Evolutionary conservation across 2,329 filamentous ascomycete genomes (phyloP).

Genomic region (Talaromyces funiculosus): DNA sequence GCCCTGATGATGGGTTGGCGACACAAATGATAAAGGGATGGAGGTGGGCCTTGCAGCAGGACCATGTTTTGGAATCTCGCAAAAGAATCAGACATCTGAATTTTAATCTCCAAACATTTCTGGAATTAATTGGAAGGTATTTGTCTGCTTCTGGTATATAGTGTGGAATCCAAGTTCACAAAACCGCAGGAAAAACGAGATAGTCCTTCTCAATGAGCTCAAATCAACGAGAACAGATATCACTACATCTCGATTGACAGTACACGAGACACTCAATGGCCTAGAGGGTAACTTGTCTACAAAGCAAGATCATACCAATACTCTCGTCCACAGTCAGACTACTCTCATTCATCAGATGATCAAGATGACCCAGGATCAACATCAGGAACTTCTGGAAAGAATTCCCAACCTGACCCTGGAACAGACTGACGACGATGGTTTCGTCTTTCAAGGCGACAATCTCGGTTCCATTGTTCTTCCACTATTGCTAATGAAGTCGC

Average conservation of each 20-base stretch:
- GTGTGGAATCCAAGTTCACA: not conserved
- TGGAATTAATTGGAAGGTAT: not conserved
- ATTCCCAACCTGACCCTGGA: not conserved
- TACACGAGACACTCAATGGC: not conserved
- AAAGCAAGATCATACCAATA: not conserved
- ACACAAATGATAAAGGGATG: not conserved
- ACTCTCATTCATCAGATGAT: no score
- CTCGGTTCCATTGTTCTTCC: not conserved
- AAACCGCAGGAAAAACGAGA: not conserved
- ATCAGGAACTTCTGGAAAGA: not conserved
- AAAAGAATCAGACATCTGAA: not conserved
- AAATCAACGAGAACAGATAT: not conserved
- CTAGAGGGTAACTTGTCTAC: not conserved
- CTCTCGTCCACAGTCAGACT: no score
- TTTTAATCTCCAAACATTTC: not conserved
- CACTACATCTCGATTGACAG: no score
- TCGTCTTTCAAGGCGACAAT: not conserved
- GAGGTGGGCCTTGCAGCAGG: not conserved
- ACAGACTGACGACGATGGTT: not conserved
- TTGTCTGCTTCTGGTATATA: no score
- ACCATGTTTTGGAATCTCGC: not conserved
- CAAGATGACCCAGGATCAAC: no score
- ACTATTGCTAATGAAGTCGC: not conserved
- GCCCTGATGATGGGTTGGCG: not conserved
- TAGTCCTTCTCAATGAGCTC: not conserved